Base-by-base conservation (phyloP, 2,329 filamentous ascomycete genomes). In the Ascocoryne sarcoides region DNA sequence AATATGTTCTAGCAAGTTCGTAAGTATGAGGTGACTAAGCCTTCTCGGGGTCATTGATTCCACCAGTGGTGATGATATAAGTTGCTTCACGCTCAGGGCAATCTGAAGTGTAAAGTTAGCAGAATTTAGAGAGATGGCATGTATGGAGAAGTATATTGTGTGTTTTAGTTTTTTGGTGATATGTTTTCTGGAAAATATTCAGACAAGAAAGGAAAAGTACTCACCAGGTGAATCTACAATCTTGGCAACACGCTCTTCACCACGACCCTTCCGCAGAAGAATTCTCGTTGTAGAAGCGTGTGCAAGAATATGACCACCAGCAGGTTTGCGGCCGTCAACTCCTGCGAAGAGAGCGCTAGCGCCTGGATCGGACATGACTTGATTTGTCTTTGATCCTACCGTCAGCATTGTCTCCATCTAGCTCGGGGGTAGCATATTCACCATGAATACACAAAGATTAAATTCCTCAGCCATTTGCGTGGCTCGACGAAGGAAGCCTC, bases 361-460 rank as follows among this genome's bases (percentile, higher is more conserved):
- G 45, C 79, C 79, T 10, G 79, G 79, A 50, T 83, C 79, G 43
- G 75, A 80, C 62, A 82, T 79, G 26, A 84, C 79, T 62, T 84
- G 79, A 49, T 83, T 84, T 39, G 79, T 83, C 75, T 75, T 26
- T 26, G 23, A 26, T 26, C 12, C n/a, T n/a, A n/a, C n/a, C n/a
- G n/a, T n/a, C n/a, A n/a, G n/a, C n/a, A n/a, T n/a, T n/a, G n/a
- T n/a, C n/a, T n/a, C n/a, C n/a, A n/a, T n/a, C n/a, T n/a, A n/a
- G n/a, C n/a, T n/a, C n/a, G n/a, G n/a, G n/a, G n/a, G n/a, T n/a
- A n/a, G n/a, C n/a, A 32, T 29, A 28, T 55, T 47, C 57, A 75
- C 72, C 71, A 79, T 75, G 43, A 79, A 62, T 36, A 79, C 74
- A 36, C 72, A 75, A 43, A 83, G 65, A 53, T 83, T 84, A 64